A percentile compares a stretch with the other conserved stretches of the same genome.
These are phyloP conservation scores for Closterium sp. DNA, from an alignment of 139 green algal species.

Conservation along the genomic window DNA sequence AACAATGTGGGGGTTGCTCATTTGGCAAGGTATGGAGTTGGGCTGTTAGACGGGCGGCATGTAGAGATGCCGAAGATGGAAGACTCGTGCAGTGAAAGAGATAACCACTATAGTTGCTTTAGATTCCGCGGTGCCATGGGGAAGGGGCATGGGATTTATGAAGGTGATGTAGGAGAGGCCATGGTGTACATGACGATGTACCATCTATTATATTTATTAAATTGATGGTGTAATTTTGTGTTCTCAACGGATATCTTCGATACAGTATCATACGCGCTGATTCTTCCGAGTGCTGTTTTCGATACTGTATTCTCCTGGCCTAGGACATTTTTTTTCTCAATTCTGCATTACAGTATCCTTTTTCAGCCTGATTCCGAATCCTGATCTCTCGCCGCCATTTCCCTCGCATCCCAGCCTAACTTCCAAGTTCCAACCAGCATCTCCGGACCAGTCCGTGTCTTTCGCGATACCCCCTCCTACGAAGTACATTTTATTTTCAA, in stretches of 20 bases:
- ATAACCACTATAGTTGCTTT: background rate
- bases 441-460: too few relatives aligned
- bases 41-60: background rate
- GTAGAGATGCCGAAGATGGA: background rate
- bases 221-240: background rate
- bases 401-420: too few relatives aligned
- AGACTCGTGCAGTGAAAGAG: background rate
- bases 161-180: background rate
- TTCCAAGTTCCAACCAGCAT: too few relatives aligned
- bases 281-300: too few relatives aligned
- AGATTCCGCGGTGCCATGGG: background rate
- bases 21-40: background rate
- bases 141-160: background rate
- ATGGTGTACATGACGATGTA: background rate
- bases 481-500: background rate
- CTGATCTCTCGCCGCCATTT: too few relatives aligned
- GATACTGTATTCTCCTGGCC: too few relatives aligned
- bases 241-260: too few relatives aligned
- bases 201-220: background rate
- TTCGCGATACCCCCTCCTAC: background rate
- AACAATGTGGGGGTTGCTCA: background rate
- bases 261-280: too few relatives aligned
- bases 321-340: too few relatives aligned
- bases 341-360: too few relatives aligned
- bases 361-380: too few relatives aligned